Evolutionary conservation across 2,329 filamentous ascomycete genomes (phyloP).

Genomic region (Pseudopyricularia javanii): DNA sequence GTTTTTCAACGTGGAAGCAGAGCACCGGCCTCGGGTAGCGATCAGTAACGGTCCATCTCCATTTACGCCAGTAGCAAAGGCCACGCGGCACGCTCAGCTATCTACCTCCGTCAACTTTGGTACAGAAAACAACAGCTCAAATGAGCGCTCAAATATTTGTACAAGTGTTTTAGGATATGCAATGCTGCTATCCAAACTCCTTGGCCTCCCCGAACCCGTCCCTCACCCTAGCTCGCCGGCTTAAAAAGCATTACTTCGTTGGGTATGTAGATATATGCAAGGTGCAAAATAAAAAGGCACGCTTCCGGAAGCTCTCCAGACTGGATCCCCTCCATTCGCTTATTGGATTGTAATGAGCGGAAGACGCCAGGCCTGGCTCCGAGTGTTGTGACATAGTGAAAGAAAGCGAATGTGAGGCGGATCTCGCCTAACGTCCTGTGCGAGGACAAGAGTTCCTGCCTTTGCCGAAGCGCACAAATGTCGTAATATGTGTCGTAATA

Average conservation of each 20-base stretch:
- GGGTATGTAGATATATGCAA: neutral
- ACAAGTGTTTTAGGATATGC: neutral
- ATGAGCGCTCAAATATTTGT: neutral
- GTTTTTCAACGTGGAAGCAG: slow-evolving; percentile 18
- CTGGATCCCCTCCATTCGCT: neutral
- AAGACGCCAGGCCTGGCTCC: slow-evolving; percentile 3
- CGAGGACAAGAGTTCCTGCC: neutral
- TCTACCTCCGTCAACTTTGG: too few species aligned
- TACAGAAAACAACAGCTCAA: neutral
- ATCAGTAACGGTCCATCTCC: too few species aligned
- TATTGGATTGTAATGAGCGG: neutral
- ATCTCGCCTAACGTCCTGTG: neutral
- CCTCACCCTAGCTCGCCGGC: neutral
- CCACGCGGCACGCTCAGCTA: neutral
- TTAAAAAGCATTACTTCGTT: neutral
- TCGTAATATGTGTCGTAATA: neutral
- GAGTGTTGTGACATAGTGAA: neutral
- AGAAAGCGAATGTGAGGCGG: neutral
- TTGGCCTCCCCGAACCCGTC: neutral
- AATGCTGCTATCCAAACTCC: neutral
- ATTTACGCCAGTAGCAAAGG: neutral
- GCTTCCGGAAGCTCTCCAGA: neutral
- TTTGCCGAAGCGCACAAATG: neutral
- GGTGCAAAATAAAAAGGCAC: neutral
- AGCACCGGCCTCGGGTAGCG: too few species aligned